Percentiles rank a stretch among this genome's conserved stretches.
phyloP scores from a whole-genome alignment of 345 rosid genomes.

The Eucalyptus regnans region DNA sequence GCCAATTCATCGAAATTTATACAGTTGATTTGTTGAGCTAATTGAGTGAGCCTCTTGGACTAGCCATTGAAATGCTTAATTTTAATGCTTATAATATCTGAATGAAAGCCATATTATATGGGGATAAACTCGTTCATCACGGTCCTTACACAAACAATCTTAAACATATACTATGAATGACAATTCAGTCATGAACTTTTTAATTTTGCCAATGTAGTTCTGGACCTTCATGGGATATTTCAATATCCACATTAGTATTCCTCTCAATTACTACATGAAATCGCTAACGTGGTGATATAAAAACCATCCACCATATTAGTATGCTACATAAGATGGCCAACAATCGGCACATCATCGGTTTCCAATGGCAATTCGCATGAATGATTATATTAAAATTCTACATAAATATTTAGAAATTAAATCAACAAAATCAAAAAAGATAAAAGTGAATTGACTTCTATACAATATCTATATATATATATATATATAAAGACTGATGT shows the following conservation, averaged over 20 bases:
- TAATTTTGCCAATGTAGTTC: accelerated
- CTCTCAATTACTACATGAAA: not conserved
- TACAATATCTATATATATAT: not conserved
- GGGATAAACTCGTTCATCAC: not conserved
- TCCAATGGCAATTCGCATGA: not conserved
- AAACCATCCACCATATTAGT: not conserved
- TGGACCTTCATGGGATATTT: not conserved
- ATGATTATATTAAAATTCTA: not conserved
- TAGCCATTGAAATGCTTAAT: not conserved
- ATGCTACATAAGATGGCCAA: too few relatives aligned
- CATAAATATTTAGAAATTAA: not conserved
- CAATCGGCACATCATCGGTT: accelerated
- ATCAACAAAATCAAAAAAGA: not conserved
- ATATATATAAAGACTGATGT: too few relatives aligned
- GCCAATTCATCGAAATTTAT: not conserved
- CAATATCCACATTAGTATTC: not conserved
- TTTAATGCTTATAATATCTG: not conserved
- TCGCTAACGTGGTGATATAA: accelerated
- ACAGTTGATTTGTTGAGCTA: not conserved
- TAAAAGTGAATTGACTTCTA: not conserved
- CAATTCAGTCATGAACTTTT: not conserved
- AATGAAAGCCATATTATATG: not conserved
- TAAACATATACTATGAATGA: too few relatives aligned
- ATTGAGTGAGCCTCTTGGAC: not conserved
- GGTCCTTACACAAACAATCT: not conserved